Evolutionary conservation across 768 basidiomycete genomes (phyloP), one percentile per base, ranked within the genome.

Genomic region (Tulasnella calospora): DNA sequence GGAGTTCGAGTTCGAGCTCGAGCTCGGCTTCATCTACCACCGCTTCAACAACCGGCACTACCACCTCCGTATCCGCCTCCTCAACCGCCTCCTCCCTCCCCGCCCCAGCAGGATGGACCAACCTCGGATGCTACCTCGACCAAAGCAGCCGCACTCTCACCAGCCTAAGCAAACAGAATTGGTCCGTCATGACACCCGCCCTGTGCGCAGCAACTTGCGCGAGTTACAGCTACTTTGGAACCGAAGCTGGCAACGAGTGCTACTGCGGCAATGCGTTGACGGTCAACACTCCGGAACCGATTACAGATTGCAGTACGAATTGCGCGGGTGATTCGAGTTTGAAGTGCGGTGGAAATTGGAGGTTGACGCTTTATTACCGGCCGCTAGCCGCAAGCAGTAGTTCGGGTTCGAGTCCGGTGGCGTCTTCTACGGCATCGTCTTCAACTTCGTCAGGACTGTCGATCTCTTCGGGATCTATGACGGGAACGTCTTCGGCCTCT

Each of bases 91-190:
- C 72, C 2, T 57, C 78, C 1, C 44, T 8, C 3, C 78, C 27
- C n/a, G 44, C 38, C 19, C 78, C 71, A 40, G 19, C 75, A 21
- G 51, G 47, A 35, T 57, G 38, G 71, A 74, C 23, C 19, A 57
- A 35, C 40, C 36, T 78, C n/a, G 79, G 79, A 30, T 80, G 79
- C 46, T 78, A 79, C 35, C 21, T 61, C 23, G 79, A 80, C 73
- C 41, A 71, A 36, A 44, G 27, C 47, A 21, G 71, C 15, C 69
- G 79, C 23, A 76, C 73, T 6, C 77, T 80, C 27, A 13, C 67
- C 0, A 73, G 79, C 2, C 57, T 33, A 57, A 74, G 36, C 30
- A 79, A 46, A 4, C 27, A 12, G 8, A 44, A 55, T 19, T 72
- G 70, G 19, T 2, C 77, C 2, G 71, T 6, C 21, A 74, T 79